These are phyloP conservation scores for Beauveria pseudobassiana DNA, from an alignment of 2,329 filamentous ascomycete genomes.

Conservation along the genomic window DNA sequence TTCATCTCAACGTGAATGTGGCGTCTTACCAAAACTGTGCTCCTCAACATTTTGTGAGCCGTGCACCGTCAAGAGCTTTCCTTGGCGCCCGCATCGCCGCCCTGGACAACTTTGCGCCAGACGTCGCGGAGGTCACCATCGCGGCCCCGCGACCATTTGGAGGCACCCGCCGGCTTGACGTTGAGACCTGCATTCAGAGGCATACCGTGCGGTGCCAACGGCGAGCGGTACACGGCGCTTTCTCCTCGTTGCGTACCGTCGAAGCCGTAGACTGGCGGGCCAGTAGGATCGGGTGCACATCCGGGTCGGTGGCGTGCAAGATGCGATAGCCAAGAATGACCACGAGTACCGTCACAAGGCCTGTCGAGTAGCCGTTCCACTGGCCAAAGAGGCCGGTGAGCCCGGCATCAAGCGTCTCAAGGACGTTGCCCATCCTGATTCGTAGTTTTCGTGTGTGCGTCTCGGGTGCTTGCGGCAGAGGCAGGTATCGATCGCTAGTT, in stretches of 20 bases:
- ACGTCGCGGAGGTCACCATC: slow-evolving; percentile 88
- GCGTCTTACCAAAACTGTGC: slow-evolving; percentile 51
- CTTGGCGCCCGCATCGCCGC: slow-evolving; percentile 56
- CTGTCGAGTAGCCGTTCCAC: slow-evolving; percentile 76
- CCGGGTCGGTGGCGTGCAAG: slow-evolving; percentile 67
- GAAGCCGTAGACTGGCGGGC: slow-evolving; percentile 75
- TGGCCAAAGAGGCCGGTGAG: slow-evolving; percentile 63
- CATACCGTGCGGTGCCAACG: slow-evolving; percentile 78
- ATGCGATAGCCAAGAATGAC: slow-evolving; percentile 64
- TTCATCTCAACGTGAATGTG: not conserved
- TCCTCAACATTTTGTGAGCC: slow-evolving; percentile 69
- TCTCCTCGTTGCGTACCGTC: slow-evolving; percentile 74
- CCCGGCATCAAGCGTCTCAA: slow-evolving; percentile 62
- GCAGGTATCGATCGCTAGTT: not conserved
- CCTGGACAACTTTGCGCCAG: slow-evolving; percentile 68
- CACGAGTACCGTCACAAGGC: slow-evolving; percentile 57
- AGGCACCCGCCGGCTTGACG: slow-evolving; percentile 71
- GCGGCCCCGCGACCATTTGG: slow-evolving; percentile 75
- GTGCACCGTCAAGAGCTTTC: slow-evolving; percentile 69
- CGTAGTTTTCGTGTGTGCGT: not conserved
- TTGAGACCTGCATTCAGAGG: slow-evolving; percentile 70
- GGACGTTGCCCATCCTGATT: slow-evolving; percentile 29
- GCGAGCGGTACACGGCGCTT: slow-evolving; percentile 78
- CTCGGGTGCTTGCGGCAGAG: not conserved
- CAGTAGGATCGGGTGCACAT: slow-evolving; percentile 86